Evolutionary conservation across 148 eudicot genomes (phyloP), one percentile per base, ranked within the genome.

Genomic region (Cornus suecica): DNA sequence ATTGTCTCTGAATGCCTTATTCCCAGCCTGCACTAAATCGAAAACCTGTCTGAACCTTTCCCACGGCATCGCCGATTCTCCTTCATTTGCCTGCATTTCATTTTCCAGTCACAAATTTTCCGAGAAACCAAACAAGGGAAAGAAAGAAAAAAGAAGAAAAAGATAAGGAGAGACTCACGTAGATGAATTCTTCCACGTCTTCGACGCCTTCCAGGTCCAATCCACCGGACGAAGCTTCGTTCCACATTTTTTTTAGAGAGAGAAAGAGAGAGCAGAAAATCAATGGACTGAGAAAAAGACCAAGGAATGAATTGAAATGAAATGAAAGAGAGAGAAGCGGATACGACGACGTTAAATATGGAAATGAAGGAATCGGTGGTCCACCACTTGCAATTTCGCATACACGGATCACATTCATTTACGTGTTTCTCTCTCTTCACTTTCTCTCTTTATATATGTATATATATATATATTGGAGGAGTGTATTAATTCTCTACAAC

Each of bases 151-250:
- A 66, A 66, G 69, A 76, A 27, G 6, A 66, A 65, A 66, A 58
- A 42, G n/a, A 6, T 8, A 37, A 37, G 42, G 42, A 37, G 9
- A 56, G 76, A 81, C 86, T 86, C 42, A 92, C 99, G 76, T 77
- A 72, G 25, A 81, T 86, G 70, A 91, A 93, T 23, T 88, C 94
- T 42, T 87, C 91, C 23, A 92, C 99, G 68, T 89, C 99, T 23
- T 80, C 87, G 62, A 92, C 72, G 27, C 88, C 91, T 78, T 88
- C 88, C 76, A 90, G 67, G 58, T 64, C 69, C 16, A 80, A 69
- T 25, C 25, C 84, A 30, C 81, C 69, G 9, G 82, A 23, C 54
- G 88, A 69, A 56, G 72, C 61, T 5, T 58, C 82, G 71, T 42
- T 69, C 8, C 80, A 76, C 93, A 89, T 37, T 2, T 90, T n/a